Conservation (phyloP, 805 yeast species). For the Kazachstania kunashirensis region DNA sequence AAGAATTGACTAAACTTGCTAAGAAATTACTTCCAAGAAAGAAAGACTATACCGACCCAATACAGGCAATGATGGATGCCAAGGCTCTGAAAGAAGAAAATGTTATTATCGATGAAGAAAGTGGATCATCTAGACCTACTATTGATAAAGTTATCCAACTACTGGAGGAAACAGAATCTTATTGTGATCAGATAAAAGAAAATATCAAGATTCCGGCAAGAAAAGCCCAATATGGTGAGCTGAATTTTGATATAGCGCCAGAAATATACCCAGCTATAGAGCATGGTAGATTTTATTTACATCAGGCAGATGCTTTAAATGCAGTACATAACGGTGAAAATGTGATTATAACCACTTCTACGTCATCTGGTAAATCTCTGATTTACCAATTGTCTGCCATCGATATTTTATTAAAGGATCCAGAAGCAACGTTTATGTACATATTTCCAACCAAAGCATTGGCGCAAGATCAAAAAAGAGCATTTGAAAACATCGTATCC, state of each 20-base stretch:
- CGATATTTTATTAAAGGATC: slow-evolving; percentile 33
- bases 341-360: slow-evolving; percentile 85
- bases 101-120: slow-evolving; percentile 19
- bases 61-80: slow-evolving; percentile 42
- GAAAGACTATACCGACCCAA: slow-evolving; percentile 48
- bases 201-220: slow-evolving; percentile 40
- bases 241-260: slow-evolving; percentile 40
- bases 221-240: slow-evolving; percentile 36
- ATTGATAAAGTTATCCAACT: slow-evolving; percentile 42
- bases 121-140: slow-evolving; percentile 30
- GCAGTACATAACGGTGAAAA: slow-evolving; percentile 47
- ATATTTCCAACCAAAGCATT: slow-evolving; percentile 95
- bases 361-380: slow-evolving; percentile 92
- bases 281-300: slow-evolving; percentile 52
- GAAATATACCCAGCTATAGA: slow-evolving; percentile 44
- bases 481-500: slow-evolving; percentile 50
- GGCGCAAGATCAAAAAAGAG: slow-evolving; percentile 91
- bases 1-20: slow-evolving; percentile 32
- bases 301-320: slow-evolving; percentile 72
- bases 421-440: slow-evolving; percentile 59
- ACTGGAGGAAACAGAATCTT: slow-evolving; percentile 41
- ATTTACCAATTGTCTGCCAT: slow-evolving; percentile 85
- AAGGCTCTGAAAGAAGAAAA: slow-evolving; percentile 18
- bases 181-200: slow-evolving; percentile 53
- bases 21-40: slow-evolving; percentile 37